phyloP scores from a whole-genome alignment of 2,329 filamentous ascomycete genomes.

The Plectosphaerella sp. region DNA sequence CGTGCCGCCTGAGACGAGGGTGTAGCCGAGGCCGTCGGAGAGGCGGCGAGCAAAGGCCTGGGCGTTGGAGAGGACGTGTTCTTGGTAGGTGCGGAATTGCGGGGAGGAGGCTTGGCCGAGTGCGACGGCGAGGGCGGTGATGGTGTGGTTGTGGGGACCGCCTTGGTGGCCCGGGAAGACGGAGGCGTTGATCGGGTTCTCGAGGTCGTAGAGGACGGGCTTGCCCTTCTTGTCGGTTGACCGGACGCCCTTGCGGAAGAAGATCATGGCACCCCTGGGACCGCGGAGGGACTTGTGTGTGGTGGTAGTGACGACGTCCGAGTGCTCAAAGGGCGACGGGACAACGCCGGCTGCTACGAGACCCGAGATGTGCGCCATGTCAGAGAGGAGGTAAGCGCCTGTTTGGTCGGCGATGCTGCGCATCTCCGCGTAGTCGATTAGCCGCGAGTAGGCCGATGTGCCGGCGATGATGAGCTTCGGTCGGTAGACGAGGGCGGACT shows the following conservation, averaged over 20 bases:
- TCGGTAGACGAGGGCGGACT: constrained; percentile 81
- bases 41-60: constrained; percentile 74
- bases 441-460: constrained; percentile 89
- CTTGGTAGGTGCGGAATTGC: constrained; percentile 91
- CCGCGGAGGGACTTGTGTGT: constrained; percentile 97
- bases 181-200: constrained; percentile 88
- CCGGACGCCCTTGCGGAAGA: constrained; percentile 91
- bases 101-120: constrained; percentile 86
- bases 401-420: constrained; percentile 86
- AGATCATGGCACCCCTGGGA: constrained; percentile 95
- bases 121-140: constrained; percentile 89
- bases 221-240: constrained; percentile 82
- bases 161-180: constrained; percentile 98
- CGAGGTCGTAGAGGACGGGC: constrained; percentile 76
- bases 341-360: constrained; percentile 89
- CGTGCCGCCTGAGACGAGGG: constrained; percentile 87
- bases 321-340: constrained; percentile 81
- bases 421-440: constrained; percentile 94
- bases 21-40: constrained; percentile 71
- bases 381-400: constrained; percentile 86
- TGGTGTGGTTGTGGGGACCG: constrained; percentile 98
- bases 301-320: constrained; percentile 95
- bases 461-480: constrained; percentile 95
- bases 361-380: constrained; percentile 97
- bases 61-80: constrained; percentile 84